These are phyloP conservation scores for Dimocarpus longan DNA, from an alignment of 345 rosid genomes.

Conservation along the genomic window DNA sequence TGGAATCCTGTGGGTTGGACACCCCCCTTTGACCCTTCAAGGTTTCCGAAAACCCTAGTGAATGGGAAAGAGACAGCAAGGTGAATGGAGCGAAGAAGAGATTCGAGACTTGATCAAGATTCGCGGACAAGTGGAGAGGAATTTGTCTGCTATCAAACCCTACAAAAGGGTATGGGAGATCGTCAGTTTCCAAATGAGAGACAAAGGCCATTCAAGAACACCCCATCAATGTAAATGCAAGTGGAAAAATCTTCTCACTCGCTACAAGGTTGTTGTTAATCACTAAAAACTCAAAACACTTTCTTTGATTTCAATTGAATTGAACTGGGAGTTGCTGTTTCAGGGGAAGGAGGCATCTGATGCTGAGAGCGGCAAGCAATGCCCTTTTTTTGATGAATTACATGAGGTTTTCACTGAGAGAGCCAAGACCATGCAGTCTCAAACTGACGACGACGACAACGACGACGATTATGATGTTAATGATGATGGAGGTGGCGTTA, in stretches of 20 bases:
- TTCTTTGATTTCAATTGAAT: not conserved
- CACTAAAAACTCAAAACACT: not conserved
- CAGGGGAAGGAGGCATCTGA: constrained; percentile 66
- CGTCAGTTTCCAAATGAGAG: constrained; percentile 46
- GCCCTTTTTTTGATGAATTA: constrained; percentile 59
- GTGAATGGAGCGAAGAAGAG: constrained; percentile 60
- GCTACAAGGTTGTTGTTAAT: constrained; percentile 49
- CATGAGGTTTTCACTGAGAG: constrained; percentile 49
- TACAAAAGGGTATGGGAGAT: constrained; percentile 57
- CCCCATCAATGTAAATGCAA: constrained; percentile 70
- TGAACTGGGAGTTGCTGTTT: not conserved
- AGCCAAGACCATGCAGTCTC: constrained; percentile 46
- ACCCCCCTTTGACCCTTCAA: too few species aligned
- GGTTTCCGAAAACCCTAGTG: not conserved
- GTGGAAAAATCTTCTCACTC: constrained; percentile 66
- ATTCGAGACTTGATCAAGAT: constrained; percentile 47
- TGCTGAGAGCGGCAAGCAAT: constrained; percentile 47
- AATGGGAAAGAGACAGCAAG: constrained; percentile 21
- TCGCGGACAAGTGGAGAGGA: constrained; percentile 54
- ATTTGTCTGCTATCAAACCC: constrained; percentile 51
- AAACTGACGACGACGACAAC: constrained; percentile 47
- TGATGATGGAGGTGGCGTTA: constrained; percentile 25
- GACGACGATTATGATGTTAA: constrained; percentile 41
- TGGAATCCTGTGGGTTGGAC: too few species aligned
- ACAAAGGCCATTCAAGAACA: constrained; percentile 47